phyloP scores from a whole-genome alignment of 148 eudicot species.

The Chenopodium berlandieri region DNA sequence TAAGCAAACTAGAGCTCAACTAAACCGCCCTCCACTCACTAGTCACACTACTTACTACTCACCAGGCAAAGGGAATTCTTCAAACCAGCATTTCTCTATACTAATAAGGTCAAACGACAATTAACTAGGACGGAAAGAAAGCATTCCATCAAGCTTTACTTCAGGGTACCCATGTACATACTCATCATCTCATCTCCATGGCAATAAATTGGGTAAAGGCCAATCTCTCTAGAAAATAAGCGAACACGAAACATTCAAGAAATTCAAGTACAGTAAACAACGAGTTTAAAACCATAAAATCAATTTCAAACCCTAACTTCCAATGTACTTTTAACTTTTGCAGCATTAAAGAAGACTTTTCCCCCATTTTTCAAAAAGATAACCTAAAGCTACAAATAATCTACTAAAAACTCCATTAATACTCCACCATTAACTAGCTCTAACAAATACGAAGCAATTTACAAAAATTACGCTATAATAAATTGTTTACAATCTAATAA shows the following conservation, averaged over 20 bases:
- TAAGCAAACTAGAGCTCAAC: no score
- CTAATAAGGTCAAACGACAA: background rate
- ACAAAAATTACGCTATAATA: background rate
- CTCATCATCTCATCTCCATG: no score
- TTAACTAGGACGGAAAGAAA: no score
- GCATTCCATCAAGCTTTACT: background rate
- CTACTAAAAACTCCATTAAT: background rate
- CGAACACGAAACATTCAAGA: background rate
- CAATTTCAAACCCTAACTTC: background rate
- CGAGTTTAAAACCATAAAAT: no score
- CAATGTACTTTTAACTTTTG: background rate
- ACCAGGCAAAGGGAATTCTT: background rate
- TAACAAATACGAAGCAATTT: no score
- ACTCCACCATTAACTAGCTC: no score
- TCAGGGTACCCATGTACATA: no score
- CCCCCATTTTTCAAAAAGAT: background rate
- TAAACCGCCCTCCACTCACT: background rate
- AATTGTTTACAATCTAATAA: no score
- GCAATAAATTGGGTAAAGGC: background rate
- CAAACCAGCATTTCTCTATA: background rate
- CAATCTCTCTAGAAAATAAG: background rate
- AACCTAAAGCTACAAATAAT: background rate
- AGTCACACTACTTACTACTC: background rate
- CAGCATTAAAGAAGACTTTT: background rate
- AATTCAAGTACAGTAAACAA: background rate